These are phyloP conservation scores for Neurospora sp. DNA, from an alignment of 495 filamentous ascomycete species.

Conservation along the genomic window DNA sequence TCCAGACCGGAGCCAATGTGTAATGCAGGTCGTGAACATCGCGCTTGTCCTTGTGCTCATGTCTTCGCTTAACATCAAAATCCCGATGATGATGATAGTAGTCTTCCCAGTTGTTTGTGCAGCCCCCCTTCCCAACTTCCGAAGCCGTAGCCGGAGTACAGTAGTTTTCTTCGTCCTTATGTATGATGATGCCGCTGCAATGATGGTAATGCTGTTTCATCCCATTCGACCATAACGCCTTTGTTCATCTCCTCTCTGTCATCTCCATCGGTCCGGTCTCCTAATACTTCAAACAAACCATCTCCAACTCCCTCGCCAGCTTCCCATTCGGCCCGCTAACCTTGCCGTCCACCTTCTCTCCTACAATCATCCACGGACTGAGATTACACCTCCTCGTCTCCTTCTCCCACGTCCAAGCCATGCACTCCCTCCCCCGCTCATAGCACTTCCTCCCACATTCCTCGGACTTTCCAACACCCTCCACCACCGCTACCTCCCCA, in stretches of 20 bases:
- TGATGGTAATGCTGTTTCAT: background rate
- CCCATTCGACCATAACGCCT: background rate
- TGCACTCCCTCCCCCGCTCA: conserved; percentile 11
- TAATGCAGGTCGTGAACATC: background rate
- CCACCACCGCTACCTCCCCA: conserved; percentile 17
- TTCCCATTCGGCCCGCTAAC: conserved; percentile 10
- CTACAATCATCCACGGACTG: conserved; percentile 36
- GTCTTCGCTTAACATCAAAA: background rate
- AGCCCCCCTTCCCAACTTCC: background rate
- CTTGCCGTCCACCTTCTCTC: conserved; percentile 15
- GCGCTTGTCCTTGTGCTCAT: background rate
- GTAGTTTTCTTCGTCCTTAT: no score
- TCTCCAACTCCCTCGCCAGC: conserved; percentile 7
- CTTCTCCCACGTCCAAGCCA: conserved; percentile 37
- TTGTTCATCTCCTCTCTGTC: background rate
- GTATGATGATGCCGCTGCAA: background rate
- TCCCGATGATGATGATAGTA: background rate
- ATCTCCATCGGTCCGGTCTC: background rate
- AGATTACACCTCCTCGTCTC: conserved; percentile 19
- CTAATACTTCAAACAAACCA: conserved; percentile 6
- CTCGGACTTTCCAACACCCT: conserved; percentile 17
- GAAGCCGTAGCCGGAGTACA: background rate
- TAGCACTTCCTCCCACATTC: conserved; percentile 1
- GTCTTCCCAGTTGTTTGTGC: background rate
- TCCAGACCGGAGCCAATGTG: background rate